Evolutionary conservation across 2,329 filamentous ascomycete genomes (phyloP), one percentile per base, ranked within the genome.

Genomic region (Pochonia chlamydosporia): DNA sequence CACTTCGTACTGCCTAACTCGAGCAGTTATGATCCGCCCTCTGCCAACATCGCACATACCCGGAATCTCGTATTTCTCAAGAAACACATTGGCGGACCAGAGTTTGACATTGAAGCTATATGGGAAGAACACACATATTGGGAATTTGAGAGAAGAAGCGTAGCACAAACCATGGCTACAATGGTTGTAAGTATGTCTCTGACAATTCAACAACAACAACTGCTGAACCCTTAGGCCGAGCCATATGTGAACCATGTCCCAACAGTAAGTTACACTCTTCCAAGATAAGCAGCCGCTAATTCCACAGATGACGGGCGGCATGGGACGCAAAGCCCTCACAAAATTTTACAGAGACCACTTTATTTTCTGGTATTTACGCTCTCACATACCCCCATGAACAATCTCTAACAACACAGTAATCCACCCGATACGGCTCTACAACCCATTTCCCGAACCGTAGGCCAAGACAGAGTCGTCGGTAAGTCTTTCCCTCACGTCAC

Each of bases 161-260:
- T 88, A 0, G 79, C 79, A 50, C 76, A 79, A 50, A 90, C 85
- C 0, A 89, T 90, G 85, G 73, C 72, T 10, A 89, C 85, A 0
- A 89, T 90, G 85, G 84, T 89, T 5, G 73, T 81, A 31, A 21
- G 21, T 41, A 13, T 14, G 13, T 1, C 6, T 16, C 8, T 11
- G 13, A 11, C 3, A 13, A 4, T 3, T 2, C 13, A 5, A 11
- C 4, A 8, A 13, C 23, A 16, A 21, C 24, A 28, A 18, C 11
- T 14, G 36, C 11, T 5, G 31, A n/a, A n/a, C n/a, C 4, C 33
- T 2, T 23, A 55, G 50, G 51, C 49, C 5, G 80, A 88, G 61
- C 85, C 85, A 4, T 89, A 89, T 56, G 85, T 90, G 4, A 89
- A 89, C 59, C 83, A 89, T 59, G 71, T 89, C 7, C 82, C 85